A percentile compares a stretch with the other conserved stretches of the same genome.
Evolutionary conservation across 2,329 filamentous ascomycete genomes (phyloP).

Genomic region (Mariannaea sp.): DNA sequence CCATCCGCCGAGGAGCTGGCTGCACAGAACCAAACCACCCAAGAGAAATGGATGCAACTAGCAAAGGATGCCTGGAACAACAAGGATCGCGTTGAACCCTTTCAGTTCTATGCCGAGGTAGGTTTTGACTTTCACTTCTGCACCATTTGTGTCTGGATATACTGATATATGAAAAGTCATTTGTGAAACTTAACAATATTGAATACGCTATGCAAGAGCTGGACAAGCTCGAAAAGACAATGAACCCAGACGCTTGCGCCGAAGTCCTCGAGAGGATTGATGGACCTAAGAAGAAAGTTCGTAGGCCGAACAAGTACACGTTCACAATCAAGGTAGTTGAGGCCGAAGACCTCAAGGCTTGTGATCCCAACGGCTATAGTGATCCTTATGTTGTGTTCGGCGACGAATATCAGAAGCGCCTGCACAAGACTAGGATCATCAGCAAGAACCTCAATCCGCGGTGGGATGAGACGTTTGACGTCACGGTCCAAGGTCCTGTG

Average conservation of each 20-base stretch:
- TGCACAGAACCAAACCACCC: slow-evolving; percentile 75
- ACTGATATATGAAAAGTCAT: slow-evolving; percentile 66
- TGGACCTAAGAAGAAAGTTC: slow-evolving; percentile 67
- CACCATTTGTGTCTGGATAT: neutral
- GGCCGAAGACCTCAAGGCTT: slow-evolving; percentile 96
- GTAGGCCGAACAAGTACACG: slow-evolving; percentile 84
- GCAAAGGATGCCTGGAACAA: slow-evolving; percentile 92
- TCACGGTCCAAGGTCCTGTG: slow-evolving; percentile 86
- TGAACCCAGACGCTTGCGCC: slow-evolving; percentile 91
- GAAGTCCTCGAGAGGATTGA: slow-evolving; percentile 76
- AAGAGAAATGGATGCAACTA: slow-evolving; percentile 91
- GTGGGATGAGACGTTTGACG: slow-evolving; percentile 97
- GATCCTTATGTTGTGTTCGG: slow-evolving; percentile 97
- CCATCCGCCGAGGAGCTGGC: slow-evolving; percentile 86
- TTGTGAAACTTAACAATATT: slow-evolving; percentile 97
- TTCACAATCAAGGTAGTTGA: slow-evolving; percentile 99
- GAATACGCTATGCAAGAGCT: slow-evolving; percentile 93
- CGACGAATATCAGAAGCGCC: slow-evolving; percentile 95
- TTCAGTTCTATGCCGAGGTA: slow-evolving; percentile 94
- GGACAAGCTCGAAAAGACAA: slow-evolving; percentile 84
- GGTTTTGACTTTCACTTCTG: slow-evolving; percentile 33
- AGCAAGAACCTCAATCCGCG: slow-evolving; percentile 89
- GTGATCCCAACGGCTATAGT: slow-evolving; percentile 90
- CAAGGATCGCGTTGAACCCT: slow-evolving; percentile 93
- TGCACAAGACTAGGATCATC: slow-evolving; percentile 92